These are phyloP conservation scores for Russula sp. DNA, from an alignment of 768 basidiomycete genomes.

Conservation along the genomic window DNA sequence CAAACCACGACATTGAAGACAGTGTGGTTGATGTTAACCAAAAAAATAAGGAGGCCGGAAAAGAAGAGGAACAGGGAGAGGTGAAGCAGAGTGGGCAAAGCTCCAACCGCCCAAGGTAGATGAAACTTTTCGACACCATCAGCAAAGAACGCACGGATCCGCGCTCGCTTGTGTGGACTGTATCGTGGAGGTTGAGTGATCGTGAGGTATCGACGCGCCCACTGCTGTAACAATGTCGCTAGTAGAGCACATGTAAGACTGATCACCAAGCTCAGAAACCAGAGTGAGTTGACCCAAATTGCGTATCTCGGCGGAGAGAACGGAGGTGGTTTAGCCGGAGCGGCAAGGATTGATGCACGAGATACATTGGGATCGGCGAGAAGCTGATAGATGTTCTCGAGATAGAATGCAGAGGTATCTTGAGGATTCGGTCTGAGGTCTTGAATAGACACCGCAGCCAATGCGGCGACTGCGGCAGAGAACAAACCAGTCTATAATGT, in stretches of 20 bases:
- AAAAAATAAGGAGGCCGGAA: background rate
- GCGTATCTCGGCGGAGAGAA: background rate
- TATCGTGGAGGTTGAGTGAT: background rate
- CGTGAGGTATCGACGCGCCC: background rate
- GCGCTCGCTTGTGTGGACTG: slow-evolving; percentile 1
- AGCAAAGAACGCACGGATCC: slow-evolving; percentile 3
- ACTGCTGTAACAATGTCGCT: slow-evolving; percentile 3
- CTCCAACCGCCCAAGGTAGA: background rate
- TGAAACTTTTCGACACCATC: background rate
- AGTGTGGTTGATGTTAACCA: background rate
- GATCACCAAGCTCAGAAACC: background rate
- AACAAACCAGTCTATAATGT: background rate
- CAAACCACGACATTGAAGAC: background rate
- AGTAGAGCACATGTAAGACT: background rate
- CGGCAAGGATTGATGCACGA: background rate
- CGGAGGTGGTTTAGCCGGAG: background rate
- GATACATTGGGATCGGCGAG: background rate
- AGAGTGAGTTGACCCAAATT: slow-evolving; percentile 3
- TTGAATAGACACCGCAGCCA: background rate
- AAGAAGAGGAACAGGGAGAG: slow-evolving; percentile 6
- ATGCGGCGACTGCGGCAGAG: background rate
- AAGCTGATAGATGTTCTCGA: background rate
- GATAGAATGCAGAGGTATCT: background rate
- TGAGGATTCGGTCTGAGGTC: background rate
- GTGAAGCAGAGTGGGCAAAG: background rate